A percentile compares a stretch with the other conserved stretches of the same genome.
These are phyloP conservation scores for Pyrus hybrid DNA, from an alignment of 331 rosid species.

Conservation along the genomic window DNA sequence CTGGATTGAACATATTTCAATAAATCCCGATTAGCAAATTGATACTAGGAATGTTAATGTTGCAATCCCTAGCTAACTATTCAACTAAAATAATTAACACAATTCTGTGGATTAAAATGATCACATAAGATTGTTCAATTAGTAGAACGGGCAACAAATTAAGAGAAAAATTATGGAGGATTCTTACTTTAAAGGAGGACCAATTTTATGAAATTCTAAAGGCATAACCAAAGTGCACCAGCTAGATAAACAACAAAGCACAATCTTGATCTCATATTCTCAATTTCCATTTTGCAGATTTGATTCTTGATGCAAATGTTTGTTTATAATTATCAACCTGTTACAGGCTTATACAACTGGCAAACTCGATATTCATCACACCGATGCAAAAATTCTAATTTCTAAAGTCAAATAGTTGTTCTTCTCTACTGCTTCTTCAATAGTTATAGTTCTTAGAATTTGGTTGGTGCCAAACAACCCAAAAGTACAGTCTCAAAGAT, in stretches of 20 bases:
- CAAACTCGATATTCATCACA: slow-evolving; percentile 41
- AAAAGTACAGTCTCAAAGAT: slow-evolving; percentile 13
- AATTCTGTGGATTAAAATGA: not conserved
- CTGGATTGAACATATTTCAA: not conserved
- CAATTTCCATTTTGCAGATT: slow-evolving; percentile 46
- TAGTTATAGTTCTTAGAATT: slow-evolving; percentile 1
- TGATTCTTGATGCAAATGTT: slow-evolving; percentile 47
- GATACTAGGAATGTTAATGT: not conserved
- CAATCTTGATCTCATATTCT: slow-evolving; percentile 61
- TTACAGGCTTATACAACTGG: slow-evolving; percentile 26
- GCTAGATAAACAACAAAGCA: slow-evolving; percentile 29
- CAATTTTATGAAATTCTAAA: slow-evolving; percentile 30
- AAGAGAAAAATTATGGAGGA: not conserved
- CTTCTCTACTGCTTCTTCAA: not conserved
- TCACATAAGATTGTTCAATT: not conserved
- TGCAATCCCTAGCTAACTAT: not conserved
- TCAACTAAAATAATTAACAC: not conserved
- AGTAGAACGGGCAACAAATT: not conserved
- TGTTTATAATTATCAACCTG: slow-evolving; percentile 19
- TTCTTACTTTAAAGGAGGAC: slow-evolving; percentile 29
- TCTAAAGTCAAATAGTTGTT: not conserved
- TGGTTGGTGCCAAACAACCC: slow-evolving; percentile 44
- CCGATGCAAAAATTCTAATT: slow-evolving; percentile 1
- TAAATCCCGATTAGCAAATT: not conserved
- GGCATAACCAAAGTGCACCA: slow-evolving; percentile 54